A percentile compares a stretch with the other conserved stretches of the same genome.
phyloP scores from a whole-genome alignment of 1,139 yeast genomes.

The Candida smagusa region DNA sequence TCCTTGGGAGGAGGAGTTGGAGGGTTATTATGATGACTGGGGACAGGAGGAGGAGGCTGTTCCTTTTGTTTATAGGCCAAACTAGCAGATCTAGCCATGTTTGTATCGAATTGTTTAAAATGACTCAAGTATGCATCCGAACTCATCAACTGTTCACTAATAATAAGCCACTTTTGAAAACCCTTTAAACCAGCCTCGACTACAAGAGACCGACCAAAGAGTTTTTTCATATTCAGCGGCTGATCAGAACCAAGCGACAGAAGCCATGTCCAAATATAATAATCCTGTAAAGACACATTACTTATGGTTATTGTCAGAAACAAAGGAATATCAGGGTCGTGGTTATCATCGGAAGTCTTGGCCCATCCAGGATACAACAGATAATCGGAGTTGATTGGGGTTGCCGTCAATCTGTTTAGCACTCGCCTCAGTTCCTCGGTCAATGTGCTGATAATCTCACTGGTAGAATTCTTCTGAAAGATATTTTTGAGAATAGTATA shows the following conservation, averaged over 20 bases:
- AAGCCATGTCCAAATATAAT: conserved; percentile 90
- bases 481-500: conserved; percentile 70
- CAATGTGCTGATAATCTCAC: conserved; percentile 58
- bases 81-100: conserved; percentile 2
- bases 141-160: conserved; percentile 63
- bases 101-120: conserved; percentile 14
- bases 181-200: conserved; percentile 71
- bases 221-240: conserved; percentile 56
- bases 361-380: conserved; percentile 47
- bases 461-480: conserved; percentile 57
- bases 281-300: conserved; percentile 76
- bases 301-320: conserved; percentile 52
- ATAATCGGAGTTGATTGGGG: conserved; percentile 39
- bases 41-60: conserved; percentile 5
- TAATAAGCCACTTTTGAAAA: conserved; percentile 78
- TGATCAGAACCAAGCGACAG: conserved; percentile 76
- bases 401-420: conserved; percentile 52
- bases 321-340: conserved; percentile 33
- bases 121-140: conserved; percentile 37
- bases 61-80: conserved; percentile 5
- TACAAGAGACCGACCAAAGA: conserved; percentile 79
- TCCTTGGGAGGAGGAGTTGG: conserved; percentile 34
- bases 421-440: conserved; percentile 75
- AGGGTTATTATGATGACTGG: conserved; percentile 12
- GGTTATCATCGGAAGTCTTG: conserved; percentile 16